Evolutionary conservation across 192 early-diverging fungal species (phyloP), one percentile per base, ranked within the genome.

Genomic region (Coemansia sp.): DNA sequence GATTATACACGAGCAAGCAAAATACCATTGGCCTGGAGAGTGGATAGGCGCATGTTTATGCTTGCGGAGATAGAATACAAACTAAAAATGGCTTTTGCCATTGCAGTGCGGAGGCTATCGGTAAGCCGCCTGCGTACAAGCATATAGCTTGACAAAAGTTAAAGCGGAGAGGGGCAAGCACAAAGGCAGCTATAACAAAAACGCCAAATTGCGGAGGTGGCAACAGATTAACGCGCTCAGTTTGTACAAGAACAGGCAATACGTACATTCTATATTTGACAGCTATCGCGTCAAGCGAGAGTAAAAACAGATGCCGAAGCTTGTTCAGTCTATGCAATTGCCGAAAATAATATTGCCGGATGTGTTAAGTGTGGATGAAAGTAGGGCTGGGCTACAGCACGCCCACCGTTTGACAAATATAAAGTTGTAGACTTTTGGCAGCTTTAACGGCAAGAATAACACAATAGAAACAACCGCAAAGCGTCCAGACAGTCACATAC

Each of bases 31-130:
- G 48, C 15, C 19, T 7, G 48, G 48, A 49, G 19, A 49, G n/a
- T 49, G 48, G 48, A 4, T 21, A 17, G 48, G 19, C 19, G 48
- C 48, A 22, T 19, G 19, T 19, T 19, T 21, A 19, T 19, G 48
- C 19, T 49, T 49, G 48, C 48, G 48, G 48, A 49, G 48, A 49
- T 19, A 49, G 7, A 45, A 45, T 45, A 45, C 32, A 6, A 45
- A 45, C 11, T 45, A 45, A n/a, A 41, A 45, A 45, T 12, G 14
- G 15, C 15, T 45, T 45, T 15, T n/a, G 14, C 2, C 14, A n/a
- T n/a, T 15, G 14, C 12, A 15, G 15, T 45, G 41, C 41, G 41
- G 41, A 45, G 41, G 41, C 41, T n/a, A 45, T 45, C 41, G 41
- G 41, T n/a, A 45, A 45, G n/a, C 41, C 14, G 4, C 14, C 11